These are phyloP conservation scores for Heimioporus sp. DNA, from an alignment of 768 basidiomycete species.

Conservation along the genomic window DNA sequence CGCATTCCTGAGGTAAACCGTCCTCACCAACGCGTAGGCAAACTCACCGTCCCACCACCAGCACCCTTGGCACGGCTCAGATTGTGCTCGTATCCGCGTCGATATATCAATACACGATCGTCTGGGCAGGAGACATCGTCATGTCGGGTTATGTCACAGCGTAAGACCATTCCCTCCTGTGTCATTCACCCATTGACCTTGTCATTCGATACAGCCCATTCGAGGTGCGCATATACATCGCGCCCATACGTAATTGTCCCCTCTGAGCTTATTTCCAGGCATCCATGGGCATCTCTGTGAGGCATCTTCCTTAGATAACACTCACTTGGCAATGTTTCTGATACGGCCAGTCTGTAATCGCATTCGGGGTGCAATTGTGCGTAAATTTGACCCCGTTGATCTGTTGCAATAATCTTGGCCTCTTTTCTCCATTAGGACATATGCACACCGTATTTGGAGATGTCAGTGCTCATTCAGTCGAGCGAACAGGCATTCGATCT, in stretches of 20 bases:
- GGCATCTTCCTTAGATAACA: not conserved
- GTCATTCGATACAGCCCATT: conserved; percentile 14
- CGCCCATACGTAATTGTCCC: not conserved
- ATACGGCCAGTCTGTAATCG: conserved; percentile 29
- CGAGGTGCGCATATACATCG: conserved; percentile 19
- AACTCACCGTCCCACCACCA: conserved; percentile 8
- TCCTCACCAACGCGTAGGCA: not conserved
- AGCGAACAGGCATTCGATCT: not conserved
- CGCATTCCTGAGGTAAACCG: conserved; percentile 26
- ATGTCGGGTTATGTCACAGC: conserved; percentile 27
- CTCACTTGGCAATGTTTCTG: not conserved
- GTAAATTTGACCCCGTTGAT: not conserved
- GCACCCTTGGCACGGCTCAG: conserved; percentile 27
- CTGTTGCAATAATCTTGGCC: not conserved
- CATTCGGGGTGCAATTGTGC: conserved; percentile 36
- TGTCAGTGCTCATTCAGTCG: conserved; percentile 16
- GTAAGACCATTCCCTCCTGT: conserved; percentile 10
- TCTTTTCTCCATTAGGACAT: conserved; percentile 24
- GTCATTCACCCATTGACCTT: not conserved
- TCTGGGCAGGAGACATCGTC: conserved; percentile 24
- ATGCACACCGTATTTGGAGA: conserved; percentile 39
- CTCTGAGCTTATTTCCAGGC: conserved; percentile 19
- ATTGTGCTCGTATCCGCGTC: conserved; percentile 29
- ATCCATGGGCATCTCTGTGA: conserved; percentile 35
- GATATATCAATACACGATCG: conserved; percentile 32